These are phyloP conservation scores for Xylaria sp. DNA, from an alignment of 2,329 filamentous ascomycete species.

Conservation along the genomic window DNA sequence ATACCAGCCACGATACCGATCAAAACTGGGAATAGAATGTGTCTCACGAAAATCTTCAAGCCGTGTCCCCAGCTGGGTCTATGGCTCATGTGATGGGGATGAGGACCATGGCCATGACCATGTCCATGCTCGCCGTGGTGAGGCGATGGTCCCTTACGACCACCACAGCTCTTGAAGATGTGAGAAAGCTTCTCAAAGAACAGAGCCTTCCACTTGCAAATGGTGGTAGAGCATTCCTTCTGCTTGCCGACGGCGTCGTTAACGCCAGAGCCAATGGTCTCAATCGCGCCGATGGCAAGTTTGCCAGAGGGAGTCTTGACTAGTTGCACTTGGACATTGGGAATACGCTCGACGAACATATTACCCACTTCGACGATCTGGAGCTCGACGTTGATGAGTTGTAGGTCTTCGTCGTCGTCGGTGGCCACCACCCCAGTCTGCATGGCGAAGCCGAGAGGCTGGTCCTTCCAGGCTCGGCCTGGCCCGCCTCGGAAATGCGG, in stretches of 20 bases:
- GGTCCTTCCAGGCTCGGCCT: conserved; percentile 32
- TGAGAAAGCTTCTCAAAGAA: conserved; percentile 50
- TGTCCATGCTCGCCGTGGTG: conserved; percentile 33
- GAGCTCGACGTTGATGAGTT: conserved; percentile 64
- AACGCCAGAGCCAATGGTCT: conserved; percentile 48
- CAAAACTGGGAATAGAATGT: conserved; percentile 73
- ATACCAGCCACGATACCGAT: conserved; percentile 76
- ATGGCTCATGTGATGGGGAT: conserved; percentile 35
- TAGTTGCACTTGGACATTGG: conserved; percentile 68
- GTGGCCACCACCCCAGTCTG: conserved; percentile 56
- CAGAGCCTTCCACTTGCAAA: conserved; percentile 67
- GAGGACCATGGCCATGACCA: conserved; percentile 31
- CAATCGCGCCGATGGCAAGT: conserved; percentile 64
- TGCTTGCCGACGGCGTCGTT: conserved; percentile 47
- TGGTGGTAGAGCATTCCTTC: conserved; percentile 52
- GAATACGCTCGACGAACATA: conserved; percentile 64
- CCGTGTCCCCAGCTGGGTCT: conserved; percentile 58
- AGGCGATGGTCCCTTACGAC: conserved; percentile 13
- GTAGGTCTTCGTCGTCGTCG: conserved; percentile 62
- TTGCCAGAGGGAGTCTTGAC: conserved; percentile 67
- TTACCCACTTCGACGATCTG: conserved; percentile 69
- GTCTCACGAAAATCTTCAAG: conserved; percentile 65
- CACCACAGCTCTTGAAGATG: conserved; percentile 51
- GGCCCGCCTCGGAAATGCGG: conserved; percentile 48
- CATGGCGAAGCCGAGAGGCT: conserved; percentile 61